phyloP scores from a whole-genome alignment of 495 filamentous ascomycete species.

The Aspergillus nanangensis region DNA sequence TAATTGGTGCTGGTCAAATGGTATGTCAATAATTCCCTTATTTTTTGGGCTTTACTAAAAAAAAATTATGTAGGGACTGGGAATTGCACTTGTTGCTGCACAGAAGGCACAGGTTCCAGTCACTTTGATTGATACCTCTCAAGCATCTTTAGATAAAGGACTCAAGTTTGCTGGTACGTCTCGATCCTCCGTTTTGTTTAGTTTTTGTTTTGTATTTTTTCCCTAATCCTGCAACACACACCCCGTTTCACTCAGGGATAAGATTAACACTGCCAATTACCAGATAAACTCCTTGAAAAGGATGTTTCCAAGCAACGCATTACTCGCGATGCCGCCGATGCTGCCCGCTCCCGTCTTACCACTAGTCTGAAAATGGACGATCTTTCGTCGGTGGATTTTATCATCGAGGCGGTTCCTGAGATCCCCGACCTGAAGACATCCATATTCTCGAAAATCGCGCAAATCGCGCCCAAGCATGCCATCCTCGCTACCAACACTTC shows the following conservation, averaged over 20 bases:
- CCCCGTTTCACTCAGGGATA: no score
- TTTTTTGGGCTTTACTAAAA: slow-evolving; percentile 1
- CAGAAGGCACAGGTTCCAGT: slow-evolving; percentile 81
- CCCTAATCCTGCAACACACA: no score
- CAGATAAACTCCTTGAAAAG: slow-evolving; percentile 88
- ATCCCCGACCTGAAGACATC: slow-evolving; percentile 79
- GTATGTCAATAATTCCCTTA: slow-evolving; percentile 34
- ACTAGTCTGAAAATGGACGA: slow-evolving; percentile 71
- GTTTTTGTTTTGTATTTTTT: no score
- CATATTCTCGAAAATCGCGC: slow-evolving; percentile 81
- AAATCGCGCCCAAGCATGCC: slow-evolving; percentile 79
- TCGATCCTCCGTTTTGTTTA: no score
- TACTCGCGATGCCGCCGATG: slow-evolving; percentile 71
- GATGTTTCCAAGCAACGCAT: slow-evolving; percentile 82
- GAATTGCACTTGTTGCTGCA: slow-evolving; percentile 93
- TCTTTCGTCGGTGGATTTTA: slow-evolving; percentile 85
- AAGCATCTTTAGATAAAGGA: slow-evolving; percentile 87
- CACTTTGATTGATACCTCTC: slow-evolving; percentile 77
- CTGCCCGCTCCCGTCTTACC: slow-evolving; percentile 60
- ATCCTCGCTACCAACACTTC: slow-evolving; percentile 97
- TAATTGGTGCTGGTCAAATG: slow-evolving; percentile 96
- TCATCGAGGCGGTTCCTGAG: slow-evolving; percentile 97
- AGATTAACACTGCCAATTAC: no score
- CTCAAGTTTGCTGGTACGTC: slow-evolving; percentile 77
- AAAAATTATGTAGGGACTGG: slow-evolving; percentile 65